These are phyloP conservation scores for Hibiscus trionum DNA, from an alignment of 345 rosid genomes.

Conservation along the genomic window DNA sequence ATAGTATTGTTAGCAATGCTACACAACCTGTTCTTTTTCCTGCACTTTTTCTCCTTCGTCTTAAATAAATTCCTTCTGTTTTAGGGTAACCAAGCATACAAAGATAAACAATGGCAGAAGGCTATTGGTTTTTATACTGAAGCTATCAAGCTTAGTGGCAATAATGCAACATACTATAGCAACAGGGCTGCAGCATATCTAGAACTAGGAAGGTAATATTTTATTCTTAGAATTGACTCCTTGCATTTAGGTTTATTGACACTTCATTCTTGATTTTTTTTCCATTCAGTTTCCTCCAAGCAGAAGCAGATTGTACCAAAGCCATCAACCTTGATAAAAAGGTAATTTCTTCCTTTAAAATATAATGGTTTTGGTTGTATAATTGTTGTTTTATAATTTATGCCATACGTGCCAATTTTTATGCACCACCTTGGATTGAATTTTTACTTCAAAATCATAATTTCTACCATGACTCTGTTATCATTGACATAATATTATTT, in stretches of 20 bases:
- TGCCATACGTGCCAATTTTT: neutral
- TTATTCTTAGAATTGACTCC: neutral
- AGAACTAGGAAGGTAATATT: conserved; percentile 56
- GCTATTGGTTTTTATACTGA: conserved; percentile 74
- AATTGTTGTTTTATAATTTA: neutral
- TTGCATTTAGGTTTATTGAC: neutral
- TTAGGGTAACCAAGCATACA: conserved; percentile 93
- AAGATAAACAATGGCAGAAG: conserved; percentile 78
- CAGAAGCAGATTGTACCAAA: conserved; percentile 78
- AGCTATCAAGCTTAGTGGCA: conserved; percentile 72
- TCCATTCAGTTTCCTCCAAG: conserved; percentile 64
- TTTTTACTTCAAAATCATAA: neutral
- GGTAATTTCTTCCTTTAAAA: conserved; percentile 36
- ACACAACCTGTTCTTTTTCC: neutral
- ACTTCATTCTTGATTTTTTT: conserved; percentile 7
- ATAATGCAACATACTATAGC: conserved; percentile 80
- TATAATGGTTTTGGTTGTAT: neutral
- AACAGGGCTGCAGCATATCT: conserved; percentile 98
- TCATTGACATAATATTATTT: neutral
- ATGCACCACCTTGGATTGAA: neutral
- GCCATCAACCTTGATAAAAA: conserved; percentile 83
- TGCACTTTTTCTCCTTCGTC: neutral
- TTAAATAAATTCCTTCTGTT: conserved; percentile 2
- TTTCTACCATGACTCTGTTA: neutral
- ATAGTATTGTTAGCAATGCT: neutral